Evolutionary conservation across 371 early-diverging fungal species (phyloP).

Genomic region (Mortierella sp.): DNA sequence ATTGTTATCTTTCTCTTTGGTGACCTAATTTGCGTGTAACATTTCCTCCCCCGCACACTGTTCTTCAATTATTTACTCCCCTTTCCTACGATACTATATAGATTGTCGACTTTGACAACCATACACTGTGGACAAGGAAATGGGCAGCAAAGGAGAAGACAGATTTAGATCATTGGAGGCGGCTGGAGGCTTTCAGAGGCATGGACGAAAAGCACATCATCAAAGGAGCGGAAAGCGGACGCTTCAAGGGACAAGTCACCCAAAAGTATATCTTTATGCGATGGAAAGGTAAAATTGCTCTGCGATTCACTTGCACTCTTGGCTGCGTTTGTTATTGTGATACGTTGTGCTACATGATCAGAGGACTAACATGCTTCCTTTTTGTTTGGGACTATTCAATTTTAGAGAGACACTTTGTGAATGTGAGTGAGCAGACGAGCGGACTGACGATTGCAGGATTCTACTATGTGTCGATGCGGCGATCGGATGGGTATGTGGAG

Average conservation of each 20-base stretch:
- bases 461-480: constrained; percentile 69
- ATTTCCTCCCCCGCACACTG: not conserved
- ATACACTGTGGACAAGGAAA: constrained; percentile 63
- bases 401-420: constrained; percentile 67
- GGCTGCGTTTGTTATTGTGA: not conserved
- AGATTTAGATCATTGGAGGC: constrained; percentile 66
- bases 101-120: constrained; percentile 68
- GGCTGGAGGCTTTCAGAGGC: constrained; percentile 60
- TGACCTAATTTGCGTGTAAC: not conserved
- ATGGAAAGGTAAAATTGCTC: constrained; percentile 65
- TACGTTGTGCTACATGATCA: not conserved
- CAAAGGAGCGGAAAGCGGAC: constrained; percentile 57
- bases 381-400: not conserved
- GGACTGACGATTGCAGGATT: constrained; percentile 72
- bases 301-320: not conserved
- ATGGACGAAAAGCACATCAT: constrained; percentile 48
- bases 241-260: constrained; percentile 53
- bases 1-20: not conserved
- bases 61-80: not conserved
- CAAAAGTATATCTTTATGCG: constrained; percentile 70
- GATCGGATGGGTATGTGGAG: constrained; percentile 65
- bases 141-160: constrained; percentile 61
- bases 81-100: not conserved
- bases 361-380: not conserved
- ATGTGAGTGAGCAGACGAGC: constrained; percentile 62